These are phyloP conservation scores for Verbascum thapsus DNA, from an alignment of 257 asterid species.

Conservation along the genomic window DNA sequence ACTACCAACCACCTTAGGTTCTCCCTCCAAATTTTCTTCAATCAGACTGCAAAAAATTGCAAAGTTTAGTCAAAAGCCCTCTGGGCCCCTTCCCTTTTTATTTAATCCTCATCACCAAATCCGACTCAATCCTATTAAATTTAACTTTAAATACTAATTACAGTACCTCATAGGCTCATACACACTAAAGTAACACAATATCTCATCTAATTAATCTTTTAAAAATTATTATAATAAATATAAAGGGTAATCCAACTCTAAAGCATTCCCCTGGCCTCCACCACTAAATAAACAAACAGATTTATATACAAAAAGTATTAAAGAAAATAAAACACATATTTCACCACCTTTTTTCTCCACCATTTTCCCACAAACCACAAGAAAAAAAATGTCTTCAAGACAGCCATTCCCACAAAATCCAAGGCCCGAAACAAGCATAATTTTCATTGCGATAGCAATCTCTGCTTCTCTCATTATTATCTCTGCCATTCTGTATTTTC, in stretches of 20 bases:
- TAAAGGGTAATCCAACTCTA: background rate
- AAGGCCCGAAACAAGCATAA: constrained; percentile 43
- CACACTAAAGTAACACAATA: background rate
- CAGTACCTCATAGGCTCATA: constrained; percentile 1
- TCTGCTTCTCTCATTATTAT: constrained; percentile 59
- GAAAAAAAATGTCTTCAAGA: constrained; percentile 58
- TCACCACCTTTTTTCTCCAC: constrained; percentile 28
- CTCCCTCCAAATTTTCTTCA: constrained; percentile 44
- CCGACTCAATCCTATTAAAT: constrained; percentile 41
- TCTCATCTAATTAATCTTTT: constrained; percentile 15
- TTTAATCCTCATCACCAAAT: constrained; percentile 38
- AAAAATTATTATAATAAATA: background rate
- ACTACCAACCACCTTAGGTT: constrained; percentile 28
- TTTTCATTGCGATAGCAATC: constrained; percentile 51
- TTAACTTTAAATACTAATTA: constrained; percentile 18
- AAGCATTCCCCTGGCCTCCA: constrained; percentile 31
- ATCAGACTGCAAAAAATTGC: constrained; percentile 32
- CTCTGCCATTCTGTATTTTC: constrained; percentile 66
- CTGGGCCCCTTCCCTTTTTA: constrained; percentile 38
- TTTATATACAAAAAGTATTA: background rate
- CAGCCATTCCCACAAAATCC: constrained; percentile 51
- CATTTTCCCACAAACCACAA: constrained; percentile 26
- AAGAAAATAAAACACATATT: background rate
- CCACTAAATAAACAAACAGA: constrained; percentile 25
- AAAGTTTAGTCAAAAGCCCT: constrained; percentile 56